Base-by-base conservation (phyloP, 148 eudicot species). In the Vaccinium macrocarpon region DNA sequence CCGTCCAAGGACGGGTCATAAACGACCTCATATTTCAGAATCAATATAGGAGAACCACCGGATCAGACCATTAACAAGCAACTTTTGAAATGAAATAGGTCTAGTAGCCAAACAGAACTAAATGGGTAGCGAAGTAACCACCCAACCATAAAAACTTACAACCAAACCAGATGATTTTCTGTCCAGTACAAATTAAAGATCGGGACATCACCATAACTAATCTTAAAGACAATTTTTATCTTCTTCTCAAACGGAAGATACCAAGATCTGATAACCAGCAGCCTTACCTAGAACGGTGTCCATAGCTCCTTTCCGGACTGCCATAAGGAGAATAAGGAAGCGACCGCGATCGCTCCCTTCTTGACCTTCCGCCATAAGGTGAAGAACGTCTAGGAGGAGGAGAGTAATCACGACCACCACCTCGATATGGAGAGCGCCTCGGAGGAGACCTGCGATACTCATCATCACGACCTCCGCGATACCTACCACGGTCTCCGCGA, bases 301-400 rank as follows among this genome's bases (percentile, higher is more conserved):
- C 88, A 85, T 95, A 94, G 86, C 86, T 88, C 84, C 95, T 90
- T 48, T 90, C 95, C 5, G 90, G 95, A 82, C 96, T 94, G 25
- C 87, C 92, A 83, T 93, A 90, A n/a, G 95, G 98, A 19, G 98
- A 94, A 85, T 93, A 94, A n/a, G 84, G 84, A 66, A 83, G 90
- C 12, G 98, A 96, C 89, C 96, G 89, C 71, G 98, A 93, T 29
- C 99, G 86, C 52, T 92, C 96, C 87, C 98, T 92, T 88, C 98
- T 97, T 75, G 99, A 95, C 82, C 98, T 93, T 84, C 73, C 73
- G 29, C 93, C 94, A 86, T 90, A 91, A 57, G 96, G 98, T 0
- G 98, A 93, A 85, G 93, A 94, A n/a, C 91, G 89, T 27, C 95
- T 90, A 68, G 73, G 73, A 68, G 72, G 72, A 18, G 88, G 84